Evolutionary conservation across 2,329 filamentous ascomycete species (phyloP).

Genomic region (Microsporum ferrugineum): DNA sequence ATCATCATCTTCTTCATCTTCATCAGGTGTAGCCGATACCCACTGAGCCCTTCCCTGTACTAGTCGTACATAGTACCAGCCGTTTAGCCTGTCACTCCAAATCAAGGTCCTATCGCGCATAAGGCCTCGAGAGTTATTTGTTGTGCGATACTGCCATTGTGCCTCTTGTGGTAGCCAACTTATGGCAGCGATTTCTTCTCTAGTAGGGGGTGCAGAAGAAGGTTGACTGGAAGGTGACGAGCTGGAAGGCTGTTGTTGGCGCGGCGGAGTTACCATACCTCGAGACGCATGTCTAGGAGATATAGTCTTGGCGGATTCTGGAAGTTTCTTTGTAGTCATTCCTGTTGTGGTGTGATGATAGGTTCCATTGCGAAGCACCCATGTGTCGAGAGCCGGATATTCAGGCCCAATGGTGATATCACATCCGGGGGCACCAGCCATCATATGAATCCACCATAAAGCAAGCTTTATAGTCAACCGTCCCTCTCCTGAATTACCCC

Average conservation of each 20-base stretch:
- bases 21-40: neutral
- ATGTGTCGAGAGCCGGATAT: conserved; percentile 6
- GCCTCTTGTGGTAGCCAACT: neutral
- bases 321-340: neutral
- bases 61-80: neutral
- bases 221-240: neutral
- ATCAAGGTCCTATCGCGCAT: neutral
- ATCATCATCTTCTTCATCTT: neutral
- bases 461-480: conserved; percentile 11
- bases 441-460: conserved; percentile 13
- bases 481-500: conserved; percentile 3
- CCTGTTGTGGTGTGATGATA: neutral
- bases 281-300: neutral
- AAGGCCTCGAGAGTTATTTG: neutral
- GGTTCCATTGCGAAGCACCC: neutral
- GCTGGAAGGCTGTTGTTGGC: neutral
- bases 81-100: neutral
- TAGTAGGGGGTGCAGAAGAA: neutral
- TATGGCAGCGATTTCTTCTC: neutral
- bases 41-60: neutral
- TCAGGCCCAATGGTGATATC: neutral
- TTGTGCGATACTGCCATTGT: neutral
- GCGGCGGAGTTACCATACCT: neutral
- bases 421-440: conserved; percentile 9
- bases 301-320: neutral